Percentiles rank a stretch among this genome's conserved stretches.
phyloP scores from a whole-genome alignment of 768 basidiomycete species.

The Podaxis sp. region DNA sequence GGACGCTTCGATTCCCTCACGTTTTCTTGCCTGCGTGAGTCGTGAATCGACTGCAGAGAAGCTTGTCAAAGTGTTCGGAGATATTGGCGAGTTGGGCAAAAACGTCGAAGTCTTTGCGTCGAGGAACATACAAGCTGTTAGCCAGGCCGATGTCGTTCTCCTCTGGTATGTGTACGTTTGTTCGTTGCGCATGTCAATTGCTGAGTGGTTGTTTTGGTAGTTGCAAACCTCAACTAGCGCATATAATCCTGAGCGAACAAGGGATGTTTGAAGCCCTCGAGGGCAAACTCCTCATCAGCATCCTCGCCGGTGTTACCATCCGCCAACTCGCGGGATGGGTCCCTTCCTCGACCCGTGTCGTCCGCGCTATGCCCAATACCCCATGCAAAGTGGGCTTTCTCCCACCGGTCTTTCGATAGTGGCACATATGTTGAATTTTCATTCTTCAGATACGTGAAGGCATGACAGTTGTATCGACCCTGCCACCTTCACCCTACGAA shows the following conservation, averaged over 20 bases:
- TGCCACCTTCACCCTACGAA: slow-evolving; percentile 51
- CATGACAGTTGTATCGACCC: slow-evolving; percentile 90
- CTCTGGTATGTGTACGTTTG: slow-evolving; percentile 63
- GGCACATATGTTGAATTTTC: neutral
- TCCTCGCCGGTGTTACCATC: slow-evolving; percentile 96
- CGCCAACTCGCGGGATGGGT: slow-evolving; percentile 77
- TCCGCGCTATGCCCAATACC: slow-evolving; percentile 98
- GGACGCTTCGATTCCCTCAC: slow-evolving; percentile 72
- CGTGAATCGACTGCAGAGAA: slow-evolving; percentile 72
- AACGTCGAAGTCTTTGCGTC: slow-evolving; percentile 70
- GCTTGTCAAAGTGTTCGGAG: slow-evolving; percentile 59
- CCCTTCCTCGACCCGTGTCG: slow-evolving; percentile 72
- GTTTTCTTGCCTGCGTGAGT: slow-evolving; percentile 87
- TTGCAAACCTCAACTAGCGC: slow-evolving; percentile 91
- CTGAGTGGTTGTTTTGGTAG: slow-evolving; percentile 37
- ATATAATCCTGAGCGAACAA: slow-evolving; percentile 64
- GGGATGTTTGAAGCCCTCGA: slow-evolving; percentile 84
- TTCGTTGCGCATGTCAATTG: neutral
- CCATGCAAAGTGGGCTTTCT: slow-evolving; percentile 77
- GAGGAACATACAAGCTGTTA: slow-evolving; percentile 70
- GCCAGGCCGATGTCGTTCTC: slow-evolving; percentile 79
- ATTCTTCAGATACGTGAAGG: slow-evolving; percentile 90
- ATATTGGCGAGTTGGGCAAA: slow-evolving; percentile 57
- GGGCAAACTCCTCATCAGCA: slow-evolving; percentile 92
- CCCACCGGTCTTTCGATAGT: neutral